Conservation (phyloP, 2,329 filamentous ascomycete species). For the Arthrobotrys iridis region DNA sequence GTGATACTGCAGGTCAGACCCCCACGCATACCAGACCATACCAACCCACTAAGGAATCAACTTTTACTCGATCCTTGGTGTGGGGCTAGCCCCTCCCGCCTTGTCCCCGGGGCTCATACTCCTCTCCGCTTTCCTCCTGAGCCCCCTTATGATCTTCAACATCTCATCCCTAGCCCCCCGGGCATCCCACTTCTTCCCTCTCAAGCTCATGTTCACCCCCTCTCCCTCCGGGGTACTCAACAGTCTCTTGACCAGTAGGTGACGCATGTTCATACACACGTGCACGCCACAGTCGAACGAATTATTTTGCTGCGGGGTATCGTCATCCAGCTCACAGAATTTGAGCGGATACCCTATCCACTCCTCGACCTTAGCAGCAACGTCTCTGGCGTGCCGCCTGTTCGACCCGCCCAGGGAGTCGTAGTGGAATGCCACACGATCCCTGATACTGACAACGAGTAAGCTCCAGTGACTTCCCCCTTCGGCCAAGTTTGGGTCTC, state of each 20-base stretch:
- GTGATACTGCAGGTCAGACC: too few species aligned
- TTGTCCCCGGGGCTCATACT: slow-evolving; percentile 62
- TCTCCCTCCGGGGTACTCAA: slow-evolving; percentile 80
- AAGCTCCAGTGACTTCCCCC: slow-evolving; percentile 95
- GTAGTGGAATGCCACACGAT: slow-evolving; percentile 95
- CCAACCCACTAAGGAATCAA: slow-evolving; percentile 4
- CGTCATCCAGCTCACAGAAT: slow-evolving; percentile 79
- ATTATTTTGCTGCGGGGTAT: slow-evolving; percentile 91
- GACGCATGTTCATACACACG: slow-evolving; percentile 93
- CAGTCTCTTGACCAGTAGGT: slow-evolving; percentile 85
- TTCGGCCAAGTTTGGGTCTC: slow-evolving; percentile 79
- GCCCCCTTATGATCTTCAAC: slow-evolving; percentile 83
- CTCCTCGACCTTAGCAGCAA: slow-evolving; percentile 74
- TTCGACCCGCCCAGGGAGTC: slow-evolving; percentile 85
- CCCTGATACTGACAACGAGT: slow-evolving; percentile 85
- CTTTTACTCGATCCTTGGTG: slow-evolving; percentile 56
- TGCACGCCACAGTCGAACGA: slow-evolving; percentile 94
- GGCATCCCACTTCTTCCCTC: slow-evolving; percentile 83
- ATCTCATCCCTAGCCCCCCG: slow-evolving; percentile 86
- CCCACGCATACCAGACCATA: too few species aligned
- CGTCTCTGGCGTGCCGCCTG: slow-evolving; percentile 74
- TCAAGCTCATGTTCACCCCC: slow-evolving; percentile 95
- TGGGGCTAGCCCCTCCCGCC: slow-evolving; percentile 52
- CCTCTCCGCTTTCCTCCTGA: slow-evolving; percentile 86
- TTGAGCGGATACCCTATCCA: slow-evolving; percentile 71